These are phyloP conservation scores for Xylariaceae sp. DNA, from an alignment of 2,329 filamentous ascomycete genomes.

Conservation along the genomic window DNA sequence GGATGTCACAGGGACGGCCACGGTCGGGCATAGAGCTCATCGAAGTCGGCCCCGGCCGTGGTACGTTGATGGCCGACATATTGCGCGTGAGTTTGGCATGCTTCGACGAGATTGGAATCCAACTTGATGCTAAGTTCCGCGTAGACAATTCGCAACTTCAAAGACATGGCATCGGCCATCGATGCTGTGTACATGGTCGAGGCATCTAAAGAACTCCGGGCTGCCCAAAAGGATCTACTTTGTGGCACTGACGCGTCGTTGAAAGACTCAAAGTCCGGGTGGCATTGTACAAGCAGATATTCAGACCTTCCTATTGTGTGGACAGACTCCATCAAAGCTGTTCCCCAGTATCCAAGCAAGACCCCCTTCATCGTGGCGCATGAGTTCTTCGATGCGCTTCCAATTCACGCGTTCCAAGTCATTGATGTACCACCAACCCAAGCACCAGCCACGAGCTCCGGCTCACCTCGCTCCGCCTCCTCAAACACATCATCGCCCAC, in stretches of 20 bases:
- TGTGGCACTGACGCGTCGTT: conserved; percentile 68
- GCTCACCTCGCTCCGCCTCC: conserved; percentile 44
- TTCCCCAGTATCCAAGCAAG: conserved; percentile 65
- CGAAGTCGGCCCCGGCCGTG: conserved; percentile 89
- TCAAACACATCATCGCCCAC: conserved; percentile 34
- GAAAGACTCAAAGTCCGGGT: conserved; percentile 68
- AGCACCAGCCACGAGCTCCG: conserved; percentile 39
- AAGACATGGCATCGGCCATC: conserved; percentile 68
- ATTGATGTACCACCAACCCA: conserved; percentile 48
- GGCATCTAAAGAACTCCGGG: conserved; percentile 75
- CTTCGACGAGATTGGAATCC: background rate
- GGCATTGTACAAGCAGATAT: conserved; percentile 72
- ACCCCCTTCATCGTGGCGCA: conserved; percentile 93
- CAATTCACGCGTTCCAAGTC: conserved; percentile 91
- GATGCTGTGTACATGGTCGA: conserved; percentile 93
- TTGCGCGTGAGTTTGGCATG: conserved; percentile 61
- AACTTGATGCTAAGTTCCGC: conserved; percentile 1
- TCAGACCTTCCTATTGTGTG: conserved; percentile 73
- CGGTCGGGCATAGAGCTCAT: conserved; percentile 78
- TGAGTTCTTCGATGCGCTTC: conserved; percentile 97
- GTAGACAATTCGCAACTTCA: conserved; percentile 81
- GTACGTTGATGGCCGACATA: conserved; percentile 96
- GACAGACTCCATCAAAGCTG: conserved; percentile 83
- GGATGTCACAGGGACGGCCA: conserved; percentile 82
- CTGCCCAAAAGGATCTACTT: conserved; percentile 74